phyloP scores from a whole-genome alignment of 169 alveolate genomes.

The Eimeria acervulina region DNA sequence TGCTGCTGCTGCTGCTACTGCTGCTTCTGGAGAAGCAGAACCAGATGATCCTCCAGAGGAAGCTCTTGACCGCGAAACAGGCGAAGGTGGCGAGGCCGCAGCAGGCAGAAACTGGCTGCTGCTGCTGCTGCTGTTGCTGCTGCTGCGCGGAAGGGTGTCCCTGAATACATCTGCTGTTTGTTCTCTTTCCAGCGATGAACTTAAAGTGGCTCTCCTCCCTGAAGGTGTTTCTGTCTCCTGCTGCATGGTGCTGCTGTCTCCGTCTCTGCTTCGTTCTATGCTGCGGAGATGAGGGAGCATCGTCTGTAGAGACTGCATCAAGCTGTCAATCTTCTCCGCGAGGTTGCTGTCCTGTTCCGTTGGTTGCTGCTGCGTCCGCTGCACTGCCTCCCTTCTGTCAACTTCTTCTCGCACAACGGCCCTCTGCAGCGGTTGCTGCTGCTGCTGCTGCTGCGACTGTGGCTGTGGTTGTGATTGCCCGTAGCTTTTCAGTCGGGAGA shows the following conservation, averaged over 20 bases:
- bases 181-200: no score
- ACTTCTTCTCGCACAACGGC: neutral
- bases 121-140: no score
- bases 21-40: no score
- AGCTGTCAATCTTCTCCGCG: neutral
- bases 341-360: neutral
- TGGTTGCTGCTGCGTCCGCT: neutral
- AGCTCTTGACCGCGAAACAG: no score
- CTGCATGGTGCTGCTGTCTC: neutral
- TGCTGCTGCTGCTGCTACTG: no score
- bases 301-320: constrained; percentile 6
- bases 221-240: neutral
- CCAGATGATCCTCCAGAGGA: no score
- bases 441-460: neutral
- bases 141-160: no score
- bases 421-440: neutral
- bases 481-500: constrained; percentile 1
- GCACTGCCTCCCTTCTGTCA: neutral
- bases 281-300: neutral
- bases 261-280: neutral
- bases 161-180: no score
- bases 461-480: neutral
- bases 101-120: no score
- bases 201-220: no score
- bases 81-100: no score